A percentile compares a stretch with the other conserved stretches of the same genome.
Conservation (phyloP, 805 yeast species). For the Kodamaea hsintzibuensis region DNA sequence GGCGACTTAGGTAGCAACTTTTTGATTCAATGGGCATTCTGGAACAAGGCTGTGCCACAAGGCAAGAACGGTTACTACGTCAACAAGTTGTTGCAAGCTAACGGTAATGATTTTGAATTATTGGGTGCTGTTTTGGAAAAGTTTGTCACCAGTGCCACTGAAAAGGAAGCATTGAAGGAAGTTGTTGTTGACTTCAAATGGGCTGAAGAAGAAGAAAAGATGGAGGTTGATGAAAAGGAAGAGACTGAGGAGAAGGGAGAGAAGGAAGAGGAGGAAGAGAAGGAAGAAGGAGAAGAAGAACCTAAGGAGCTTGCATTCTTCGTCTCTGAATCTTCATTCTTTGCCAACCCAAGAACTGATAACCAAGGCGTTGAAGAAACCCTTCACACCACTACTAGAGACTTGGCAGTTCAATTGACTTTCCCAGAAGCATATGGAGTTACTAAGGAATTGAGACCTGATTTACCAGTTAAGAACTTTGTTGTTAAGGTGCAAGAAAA, state of each 20-base stretch:
- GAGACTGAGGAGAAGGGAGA: conserved; percentile 17
- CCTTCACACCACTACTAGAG: conserved; percentile 37
- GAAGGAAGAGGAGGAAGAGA: conserved; percentile 18
- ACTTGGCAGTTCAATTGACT: conserved; percentile 66
- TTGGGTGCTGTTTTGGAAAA: conserved; percentile 70
- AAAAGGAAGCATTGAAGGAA: conserved; percentile 42
- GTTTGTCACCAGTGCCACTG: conserved; percentile 59
- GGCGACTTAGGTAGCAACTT: conserved; percentile 40
- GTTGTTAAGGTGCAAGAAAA: conserved; percentile 89
- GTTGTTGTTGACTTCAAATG: conserved; percentile 34
- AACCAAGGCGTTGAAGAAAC: conserved; percentile 39
- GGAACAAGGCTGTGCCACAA: conserved; percentile 64
- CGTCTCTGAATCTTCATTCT: conserved; percentile 64
- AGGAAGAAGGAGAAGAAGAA: conserved; percentile 24
- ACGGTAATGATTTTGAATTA: conserved; percentile 79
- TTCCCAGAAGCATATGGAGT: conserved; percentile 79
- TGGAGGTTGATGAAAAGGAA: conserved; percentile 25
- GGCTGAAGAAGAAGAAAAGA: conserved; percentile 35
- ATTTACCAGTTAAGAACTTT: conserved; percentile 79
- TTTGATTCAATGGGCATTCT: conserved; percentile 77
- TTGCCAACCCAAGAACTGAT: conserved; percentile 53
- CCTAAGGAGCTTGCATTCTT: conserved; percentile 46
- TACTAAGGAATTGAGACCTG: conserved; percentile 74
- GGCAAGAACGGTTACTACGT: conserved; percentile 64
- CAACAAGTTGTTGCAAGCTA: conserved; percentile 75